Evolutionary conservation across 2,329 filamentous ascomycete genomes (phyloP).

Genomic region (Colletotrichum sp.): DNA sequence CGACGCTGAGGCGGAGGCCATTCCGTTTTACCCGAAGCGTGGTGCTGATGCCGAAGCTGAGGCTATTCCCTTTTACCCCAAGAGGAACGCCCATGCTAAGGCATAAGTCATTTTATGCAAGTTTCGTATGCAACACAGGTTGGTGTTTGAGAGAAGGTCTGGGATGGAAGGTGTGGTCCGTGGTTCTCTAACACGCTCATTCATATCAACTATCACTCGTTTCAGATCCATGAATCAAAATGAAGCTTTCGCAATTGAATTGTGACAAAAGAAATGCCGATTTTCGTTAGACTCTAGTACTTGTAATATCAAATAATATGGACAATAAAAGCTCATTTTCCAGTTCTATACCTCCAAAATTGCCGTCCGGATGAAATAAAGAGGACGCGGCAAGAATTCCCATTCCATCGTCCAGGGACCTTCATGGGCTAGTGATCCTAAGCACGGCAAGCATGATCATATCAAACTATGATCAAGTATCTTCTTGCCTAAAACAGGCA

Average conservation of each 20-base stretch:
- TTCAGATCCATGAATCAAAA: not conserved
- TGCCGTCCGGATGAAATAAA: too few species aligned
- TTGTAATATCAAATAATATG: too few species aligned
- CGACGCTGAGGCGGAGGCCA: not conserved
- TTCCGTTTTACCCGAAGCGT: not conserved
- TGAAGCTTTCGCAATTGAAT: not conserved
- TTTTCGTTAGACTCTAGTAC: too few species aligned
- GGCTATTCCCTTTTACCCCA: not conserved
- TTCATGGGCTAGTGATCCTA: too few species aligned
- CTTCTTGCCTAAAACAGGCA: not conserved
- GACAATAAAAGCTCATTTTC: too few species aligned
- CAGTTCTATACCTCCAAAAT: too few species aligned
- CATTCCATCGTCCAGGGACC: too few species aligned
- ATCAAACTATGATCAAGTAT: not conserved
- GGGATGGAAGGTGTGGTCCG: too few species aligned
- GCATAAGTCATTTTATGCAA: not conserved
- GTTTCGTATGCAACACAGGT: too few species aligned
- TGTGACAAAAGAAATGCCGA: fast-evolving
- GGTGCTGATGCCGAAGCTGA: not conserved
- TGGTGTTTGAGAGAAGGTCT: too few species aligned
- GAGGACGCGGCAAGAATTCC: too few species aligned
- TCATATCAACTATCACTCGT: not conserved
- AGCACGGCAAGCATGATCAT: not conserved
- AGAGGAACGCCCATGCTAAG: not conserved
- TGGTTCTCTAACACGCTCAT: not conserved